Percentiles rank a stretch among this genome's conserved stretches.
Evolutionary conservation across 768 basidiomycete genomes (phyloP).

Genomic region (Pleurotus ostreatus): DNA sequence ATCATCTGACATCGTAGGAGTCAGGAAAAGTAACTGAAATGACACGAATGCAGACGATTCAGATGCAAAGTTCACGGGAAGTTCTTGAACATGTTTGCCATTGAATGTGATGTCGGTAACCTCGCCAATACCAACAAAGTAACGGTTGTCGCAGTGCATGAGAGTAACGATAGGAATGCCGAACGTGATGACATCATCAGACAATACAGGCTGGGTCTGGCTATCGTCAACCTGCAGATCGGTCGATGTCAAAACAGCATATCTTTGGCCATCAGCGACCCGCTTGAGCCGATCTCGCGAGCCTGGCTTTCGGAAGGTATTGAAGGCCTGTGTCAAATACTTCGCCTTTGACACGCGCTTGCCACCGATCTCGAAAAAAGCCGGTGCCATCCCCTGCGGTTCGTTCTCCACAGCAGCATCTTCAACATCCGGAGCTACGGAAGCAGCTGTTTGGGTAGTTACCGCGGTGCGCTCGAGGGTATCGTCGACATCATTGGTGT

Average conservation of each 20-base stretch:
- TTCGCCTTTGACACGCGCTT: constrained; percentile 9
- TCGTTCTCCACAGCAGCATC: constrained; percentile 6
- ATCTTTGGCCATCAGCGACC: constrained; percentile 1
- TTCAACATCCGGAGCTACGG: constrained; percentile 3
- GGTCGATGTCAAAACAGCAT: background rate
- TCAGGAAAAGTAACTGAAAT: constrained; percentile 4
- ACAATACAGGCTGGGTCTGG: background rate
- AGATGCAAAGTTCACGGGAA: background rate
- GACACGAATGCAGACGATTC: background rate
- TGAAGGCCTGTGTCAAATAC: background rate
- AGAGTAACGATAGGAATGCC: constrained; percentile 19
- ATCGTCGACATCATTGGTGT: background rate
- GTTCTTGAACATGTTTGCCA: constrained; percentile 17
- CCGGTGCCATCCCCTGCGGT: background rate
- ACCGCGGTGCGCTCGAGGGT: background rate
- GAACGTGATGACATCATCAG: constrained; percentile 1
- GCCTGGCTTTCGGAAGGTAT: background rate
- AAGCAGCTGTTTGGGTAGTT: background rate
- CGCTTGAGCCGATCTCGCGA: constrained; percentile 9
- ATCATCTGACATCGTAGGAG: background rate
- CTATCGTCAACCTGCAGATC: no score
- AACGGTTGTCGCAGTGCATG: constrained; percentile 15
- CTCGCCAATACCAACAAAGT: constrained; percentile 25
- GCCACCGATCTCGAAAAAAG: constrained; percentile 4
- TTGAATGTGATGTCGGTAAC: constrained; percentile 19